Evolutionary conservation across 495 filamentous ascomycete species (phyloP), one percentile per base, ranked within the genome.

Genomic region (Penicillium mononematosum): DNA sequence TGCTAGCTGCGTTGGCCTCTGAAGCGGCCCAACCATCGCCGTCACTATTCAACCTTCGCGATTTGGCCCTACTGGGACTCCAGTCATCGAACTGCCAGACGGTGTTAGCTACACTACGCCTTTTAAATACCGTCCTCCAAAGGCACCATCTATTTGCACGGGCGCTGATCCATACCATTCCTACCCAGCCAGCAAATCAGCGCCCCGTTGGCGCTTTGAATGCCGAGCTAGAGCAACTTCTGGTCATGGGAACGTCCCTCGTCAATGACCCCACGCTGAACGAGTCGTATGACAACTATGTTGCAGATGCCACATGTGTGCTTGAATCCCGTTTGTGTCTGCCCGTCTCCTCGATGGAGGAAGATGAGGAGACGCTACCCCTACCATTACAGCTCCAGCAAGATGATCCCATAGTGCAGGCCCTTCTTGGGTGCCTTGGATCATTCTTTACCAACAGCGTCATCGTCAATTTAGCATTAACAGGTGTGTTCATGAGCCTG

Each of bases 391-490:
- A 74, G 11, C 70, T 93, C 17, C 78, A 81, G 20, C 80, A 81
- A 17, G 86, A 89, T 49, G 95, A 96, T 62, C 86, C 88, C 5
- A 77, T 99, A 17, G 77, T 96, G 31, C 81, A 81, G 55, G 84
- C 83, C 36, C 68, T 96, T 3, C 71, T 94, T 10, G 79, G 79
- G 16, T 81, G 92, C 5, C 71, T 98, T 32, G 79, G 84, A 20
- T 83, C 80, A 0, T 99, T 98, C 66, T 89, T 96, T 61, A 82
- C 87, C 6, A 98, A 99, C 68, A 85, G 90, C 17, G 84, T 97
- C 2, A 91, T 95, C 56, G 89, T 86, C 16, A 99, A 99, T 65
- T 76, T 99, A 11, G 85, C 85, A 2, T 74, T 96, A 8, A 97
- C 95, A 1, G 87, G 92, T 61, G 82, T 86, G 6, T 78, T 99